Conservation (phyloP, 768 basidiomycete genomes). For the Terana coerulea region DNA sequence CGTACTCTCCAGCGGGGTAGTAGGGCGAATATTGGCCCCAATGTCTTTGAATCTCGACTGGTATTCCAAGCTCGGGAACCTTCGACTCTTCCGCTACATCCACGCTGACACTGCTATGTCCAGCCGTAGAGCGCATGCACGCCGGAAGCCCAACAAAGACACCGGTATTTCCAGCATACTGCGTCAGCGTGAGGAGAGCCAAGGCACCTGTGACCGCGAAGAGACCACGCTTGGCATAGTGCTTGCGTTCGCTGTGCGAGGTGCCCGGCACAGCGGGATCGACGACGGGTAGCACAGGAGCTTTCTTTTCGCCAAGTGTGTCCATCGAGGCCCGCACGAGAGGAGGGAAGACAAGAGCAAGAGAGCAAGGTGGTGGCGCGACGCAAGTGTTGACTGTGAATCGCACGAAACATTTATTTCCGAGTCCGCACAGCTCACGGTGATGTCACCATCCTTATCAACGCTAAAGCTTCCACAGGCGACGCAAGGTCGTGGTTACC, state of each 20-base stretch:
- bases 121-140: neutral
- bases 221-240: neutral
- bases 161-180: too few relatives aligned
- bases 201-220: neutral
- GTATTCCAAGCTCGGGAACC: slow-evolving; percentile 10
- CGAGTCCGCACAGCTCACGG: slow-evolving; percentile 1
- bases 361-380: neutral
- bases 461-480: too few relatives aligned
- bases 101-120: neutral
- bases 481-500: too few relatives aligned
- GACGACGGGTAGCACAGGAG: neutral
- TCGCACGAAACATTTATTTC: neutral
- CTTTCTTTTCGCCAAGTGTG: neutral
- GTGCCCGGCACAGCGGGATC: neutral
- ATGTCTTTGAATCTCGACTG: slow-evolving; percentile 17
- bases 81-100: neutral
- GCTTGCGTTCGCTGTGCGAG: neutral
- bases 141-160: neutral
- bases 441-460: slow-evolving; percentile 5
- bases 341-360: neutral
- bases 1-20: slow-evolving; percentile 44
- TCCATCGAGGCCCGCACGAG: neutral
- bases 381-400: neutral
- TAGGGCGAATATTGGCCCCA: slow-evolving; percentile 69
- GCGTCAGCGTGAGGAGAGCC: neutral